These are phyloP conservation scores for Harringtonia aguacate DNA, from an alignment of 2,329 filamentous ascomycete species.

Conservation along the genomic window DNA sequence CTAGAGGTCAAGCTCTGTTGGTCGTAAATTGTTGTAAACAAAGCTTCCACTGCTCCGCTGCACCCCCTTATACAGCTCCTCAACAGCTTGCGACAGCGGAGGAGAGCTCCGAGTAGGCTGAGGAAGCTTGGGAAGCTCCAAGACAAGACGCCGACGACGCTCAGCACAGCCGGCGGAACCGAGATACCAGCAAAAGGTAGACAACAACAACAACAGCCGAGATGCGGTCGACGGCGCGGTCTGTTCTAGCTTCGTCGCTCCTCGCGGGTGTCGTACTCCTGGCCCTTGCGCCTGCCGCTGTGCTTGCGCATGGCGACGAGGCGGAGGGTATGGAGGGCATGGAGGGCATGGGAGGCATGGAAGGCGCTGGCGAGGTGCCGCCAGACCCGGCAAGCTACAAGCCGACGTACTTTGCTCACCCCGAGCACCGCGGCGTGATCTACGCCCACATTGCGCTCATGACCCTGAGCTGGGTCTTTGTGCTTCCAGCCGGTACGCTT, in stretches of 20 bases:
- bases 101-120: no score
- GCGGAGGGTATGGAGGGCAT: slow-evolving; percentile 7
- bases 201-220: not conserved
- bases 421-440: slow-evolving; percentile 44
- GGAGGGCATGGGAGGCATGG: not conserved
- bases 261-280: slow-evolving; percentile 15
- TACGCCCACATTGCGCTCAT: slow-evolving; percentile 62
- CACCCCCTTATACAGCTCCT: no score
- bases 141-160: no score
- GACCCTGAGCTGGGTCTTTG: slow-evolving; percentile 59
- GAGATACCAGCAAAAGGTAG: not conserved
- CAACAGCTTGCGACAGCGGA: no score
- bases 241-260: slow-evolving; percentile 5
- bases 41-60: no score
- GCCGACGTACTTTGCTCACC: slow-evolving; percentile 49
- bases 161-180: not conserved
- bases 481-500: slow-evolving; percentile 59
- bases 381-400: slow-evolving; percentile 19
- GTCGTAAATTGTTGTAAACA: no score
- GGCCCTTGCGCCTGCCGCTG: slow-evolving; percentile 15
- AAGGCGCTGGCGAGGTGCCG: not conserved
- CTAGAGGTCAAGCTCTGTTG: no score
- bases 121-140: no score
- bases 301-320: slow-evolving; percentile 18
- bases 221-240: slow-evolving; percentile 7